Percentiles rank a stretch among this genome's conserved stretches.
phyloP scores from a whole-genome alignment of 2,329 filamentous ascomycete species.

The Penicillium brevicompactum region DNA sequence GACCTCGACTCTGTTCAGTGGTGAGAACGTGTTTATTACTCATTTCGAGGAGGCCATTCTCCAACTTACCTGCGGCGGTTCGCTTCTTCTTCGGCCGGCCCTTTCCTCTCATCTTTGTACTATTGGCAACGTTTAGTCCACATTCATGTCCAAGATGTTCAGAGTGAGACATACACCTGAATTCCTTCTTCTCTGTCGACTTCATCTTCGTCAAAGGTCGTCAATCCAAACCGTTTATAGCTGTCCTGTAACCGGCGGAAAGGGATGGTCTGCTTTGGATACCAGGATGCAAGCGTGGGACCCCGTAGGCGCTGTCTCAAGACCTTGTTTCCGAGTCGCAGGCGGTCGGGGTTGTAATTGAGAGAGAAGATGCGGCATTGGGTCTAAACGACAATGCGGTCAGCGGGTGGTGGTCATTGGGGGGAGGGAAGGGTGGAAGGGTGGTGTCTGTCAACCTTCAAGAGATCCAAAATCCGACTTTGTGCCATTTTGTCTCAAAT shows the following conservation, averaged over 20 bases:
- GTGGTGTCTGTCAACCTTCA: slow-evolving; percentile 63
- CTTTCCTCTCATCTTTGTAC: slow-evolving; percentile 79
- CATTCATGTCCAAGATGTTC: not conserved
- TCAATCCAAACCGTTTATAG: slow-evolving; percentile 65
- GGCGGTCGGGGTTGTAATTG: slow-evolving; percentile 81
- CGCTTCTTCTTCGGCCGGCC: slow-evolving; percentile 87
- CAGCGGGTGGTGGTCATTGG: not conserved
- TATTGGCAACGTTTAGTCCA: slow-evolving; percentile 42
- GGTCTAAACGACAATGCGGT: slow-evolving; percentile 54
- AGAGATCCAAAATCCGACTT: slow-evolving; percentile 64
- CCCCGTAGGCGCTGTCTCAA: slow-evolving; percentile 85
- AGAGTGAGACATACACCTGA: slow-evolving; percentile 55
- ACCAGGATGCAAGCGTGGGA: slow-evolving; percentile 82
- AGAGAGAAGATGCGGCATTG: slow-evolving; percentile 92
- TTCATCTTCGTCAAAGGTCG: slow-evolving; percentile 74
- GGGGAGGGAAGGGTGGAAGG: not conserved
- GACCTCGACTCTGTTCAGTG: slow-evolving; percentile 23
- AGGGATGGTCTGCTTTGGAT: slow-evolving; percentile 73
- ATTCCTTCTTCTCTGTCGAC: slow-evolving; percentile 72
- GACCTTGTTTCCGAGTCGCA: slow-evolving; percentile 88
- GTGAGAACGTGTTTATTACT: not conserved
- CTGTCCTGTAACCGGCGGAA: slow-evolving; percentile 72
- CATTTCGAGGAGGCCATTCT: not conserved
- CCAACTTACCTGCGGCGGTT: slow-evolving; percentile 47
- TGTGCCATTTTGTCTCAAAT: slow-evolving; percentile 46